Evolutionary conservation across 2,329 filamentous ascomycete species (phyloP).

Genomic region (Allantophomopsis lycopodina): DNA sequence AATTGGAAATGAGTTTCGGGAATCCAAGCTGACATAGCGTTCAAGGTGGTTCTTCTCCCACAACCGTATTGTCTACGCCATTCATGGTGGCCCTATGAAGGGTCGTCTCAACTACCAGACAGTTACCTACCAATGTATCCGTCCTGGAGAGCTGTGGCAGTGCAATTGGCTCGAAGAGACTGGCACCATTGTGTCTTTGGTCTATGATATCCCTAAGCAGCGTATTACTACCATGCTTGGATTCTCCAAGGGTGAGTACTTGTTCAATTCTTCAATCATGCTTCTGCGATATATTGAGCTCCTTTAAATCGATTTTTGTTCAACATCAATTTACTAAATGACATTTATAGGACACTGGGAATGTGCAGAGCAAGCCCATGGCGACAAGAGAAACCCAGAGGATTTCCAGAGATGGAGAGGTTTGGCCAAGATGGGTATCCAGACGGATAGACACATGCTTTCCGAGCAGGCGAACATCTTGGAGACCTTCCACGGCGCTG

Average conservation of each 20-base stretch:
- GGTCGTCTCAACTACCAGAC: slow-evolving; percentile 38
- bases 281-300: no score
- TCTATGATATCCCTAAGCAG: slow-evolving; percentile 36
- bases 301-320: no score
- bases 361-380: slow-evolving; percentile 31
- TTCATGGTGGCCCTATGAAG: slow-evolving; percentile 45
- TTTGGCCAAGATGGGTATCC: slow-evolving; percentile 31
- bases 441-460: slow-evolving; percentile 34
- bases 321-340: no score
- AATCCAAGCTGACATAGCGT: no score
- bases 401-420: slow-evolving; percentile 37
- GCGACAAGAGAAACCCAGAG: slow-evolving; percentile 36
- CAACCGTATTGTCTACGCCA: slow-evolving; percentile 39
- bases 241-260: slow-evolving; percentile 24
- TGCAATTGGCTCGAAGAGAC: slow-evolving; percentile 48
- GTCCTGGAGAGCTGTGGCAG: slow-evolving; percentile 43
- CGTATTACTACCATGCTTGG: slow-evolving; percentile 36
- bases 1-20: no score
- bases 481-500: slow-evolving; percentile 33
- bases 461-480: slow-evolving; percentile 37
- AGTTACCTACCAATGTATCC: slow-evolving; percentile 40
- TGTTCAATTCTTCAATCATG: no score
- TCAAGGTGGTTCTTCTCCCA: slow-evolving; percentile 35
- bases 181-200: slow-evolving; percentile 37
- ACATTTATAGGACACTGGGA: slow-evolving; percentile 35